These are phyloP conservation scores for Ambrosia hybrid DNA, from an alignment of 140 eudicot genomes.

Conservation along the genomic window DNA sequence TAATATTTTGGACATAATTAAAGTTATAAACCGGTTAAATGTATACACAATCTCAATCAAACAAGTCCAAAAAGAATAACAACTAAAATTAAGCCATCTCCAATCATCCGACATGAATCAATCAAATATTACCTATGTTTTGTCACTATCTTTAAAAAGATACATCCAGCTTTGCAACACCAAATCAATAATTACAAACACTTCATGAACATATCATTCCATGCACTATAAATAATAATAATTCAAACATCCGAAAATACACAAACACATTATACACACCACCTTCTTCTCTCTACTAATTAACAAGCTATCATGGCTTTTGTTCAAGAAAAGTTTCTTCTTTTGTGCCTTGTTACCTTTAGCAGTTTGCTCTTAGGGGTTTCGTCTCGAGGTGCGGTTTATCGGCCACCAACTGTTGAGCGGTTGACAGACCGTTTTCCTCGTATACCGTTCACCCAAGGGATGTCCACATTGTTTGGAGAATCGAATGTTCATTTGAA, in stretches of 20 bases:
- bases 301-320: conserved; percentile 39
- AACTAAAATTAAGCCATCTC: conserved; percentile 7
- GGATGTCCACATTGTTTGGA: conserved; percentile 56
- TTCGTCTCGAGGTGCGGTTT: conserved; percentile 53
- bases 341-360: conserved; percentile 30
- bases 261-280: conserved; percentile 1
- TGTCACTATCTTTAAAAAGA: conserved; percentile 36
- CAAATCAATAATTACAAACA: conserved; percentile 23
- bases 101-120: conserved; percentile 37
- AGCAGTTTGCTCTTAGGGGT: conserved; percentile 30
- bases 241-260: background rate
- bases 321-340: conserved; percentile 28
- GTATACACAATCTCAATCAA: background rate
- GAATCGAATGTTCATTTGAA: conserved; percentile 49
- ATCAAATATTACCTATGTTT: conserved; percentile 17
- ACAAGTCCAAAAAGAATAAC: background rate
- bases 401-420: conserved; percentile 62
- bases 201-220: conserved; percentile 12
- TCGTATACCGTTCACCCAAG: conserved; percentile 44
- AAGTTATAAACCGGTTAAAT: background rate
- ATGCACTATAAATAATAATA: conserved; percentile 15
- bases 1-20: background rate
- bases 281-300: conserved; percentile 3
- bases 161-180: conserved; percentile 43
- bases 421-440: conserved; percentile 55